Evolutionary conservation across 208 protist species (phyloP).

Genomic region (Trypanosoma conorhini): DNA sequence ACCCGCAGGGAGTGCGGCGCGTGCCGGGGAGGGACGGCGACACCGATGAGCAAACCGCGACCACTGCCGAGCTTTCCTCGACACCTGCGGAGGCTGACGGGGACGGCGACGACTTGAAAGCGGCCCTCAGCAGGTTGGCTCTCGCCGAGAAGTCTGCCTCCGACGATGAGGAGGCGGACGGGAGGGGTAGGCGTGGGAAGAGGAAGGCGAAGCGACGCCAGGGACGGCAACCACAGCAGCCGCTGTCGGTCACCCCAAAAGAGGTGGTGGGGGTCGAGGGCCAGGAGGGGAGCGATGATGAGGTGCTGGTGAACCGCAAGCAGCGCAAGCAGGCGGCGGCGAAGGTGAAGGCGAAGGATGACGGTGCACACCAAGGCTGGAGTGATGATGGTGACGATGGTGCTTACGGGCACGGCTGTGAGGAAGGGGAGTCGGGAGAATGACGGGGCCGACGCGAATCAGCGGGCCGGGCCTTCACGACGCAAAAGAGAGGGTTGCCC

Average conservation of each 20-base stretch:
- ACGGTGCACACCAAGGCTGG: slow-evolving; percentile 26
- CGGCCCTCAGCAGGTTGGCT: slow-evolving; percentile 19
- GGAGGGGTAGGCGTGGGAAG: slow-evolving; percentile 24
- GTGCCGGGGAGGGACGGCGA: not conserved
- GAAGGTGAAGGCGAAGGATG: slow-evolving; percentile 35
- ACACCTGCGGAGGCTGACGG: slow-evolving; percentile 27
- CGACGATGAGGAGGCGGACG: slow-evolving; percentile 23
- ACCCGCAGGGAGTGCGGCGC: not conserved
- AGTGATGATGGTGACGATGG: slow-evolving; percentile 24
- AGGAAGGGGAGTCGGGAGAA: slow-evolving; percentile 25
- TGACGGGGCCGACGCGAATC: not conserved
- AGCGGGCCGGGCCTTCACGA: not conserved
- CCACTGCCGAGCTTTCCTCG: not conserved
- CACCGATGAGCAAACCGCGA: not conserved
- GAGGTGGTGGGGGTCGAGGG: slow-evolving; percentile 33
- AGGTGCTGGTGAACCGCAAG: slow-evolving; percentile 73
- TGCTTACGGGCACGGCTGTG: slow-evolving; percentile 46
- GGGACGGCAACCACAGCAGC: slow-evolving; percentile 34
- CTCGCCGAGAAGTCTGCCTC: slow-evolving; percentile 12
- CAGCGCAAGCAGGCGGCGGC: slow-evolving; percentile 68
- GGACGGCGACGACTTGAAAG: slow-evolving; percentile 23
- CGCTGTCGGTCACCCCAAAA: slow-evolving; percentile 17
- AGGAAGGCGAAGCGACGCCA: slow-evolving; percentile 28
- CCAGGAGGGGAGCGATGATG: slow-evolving; percentile 64
- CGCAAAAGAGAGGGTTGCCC: not conserved